A percentile compares a stretch with the other conserved stretches of the same genome.
phyloP scores from a whole-genome alignment of 306 rosid species.

The Quercus agrifolia region DNA sequence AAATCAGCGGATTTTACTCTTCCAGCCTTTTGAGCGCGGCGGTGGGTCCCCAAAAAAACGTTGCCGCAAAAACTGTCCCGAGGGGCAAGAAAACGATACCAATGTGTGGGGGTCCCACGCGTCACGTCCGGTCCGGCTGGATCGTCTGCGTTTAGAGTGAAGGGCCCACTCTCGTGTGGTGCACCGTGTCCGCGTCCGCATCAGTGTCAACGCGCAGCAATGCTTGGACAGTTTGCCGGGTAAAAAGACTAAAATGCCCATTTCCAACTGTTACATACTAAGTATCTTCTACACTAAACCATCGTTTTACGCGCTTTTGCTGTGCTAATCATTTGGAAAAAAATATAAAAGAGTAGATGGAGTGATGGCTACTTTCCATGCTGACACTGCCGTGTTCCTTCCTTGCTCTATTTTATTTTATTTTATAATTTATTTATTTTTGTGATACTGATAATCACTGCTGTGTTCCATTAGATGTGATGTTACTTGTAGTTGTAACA shows the following conservation, averaged over 20 bases:
- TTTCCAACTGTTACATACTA: neutral
- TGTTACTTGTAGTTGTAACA: no score
- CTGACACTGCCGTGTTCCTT: neutral
- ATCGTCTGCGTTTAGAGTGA: conserved; percentile 29
- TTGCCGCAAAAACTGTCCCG: conserved; percentile 18
- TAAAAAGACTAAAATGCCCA: neutral
- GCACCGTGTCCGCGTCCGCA: conserved; percentile 44
- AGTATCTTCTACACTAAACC: neutral
- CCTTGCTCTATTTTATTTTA: no score
- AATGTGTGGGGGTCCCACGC: conserved; percentile 39
- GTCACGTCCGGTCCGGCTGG: conserved; percentile 35
- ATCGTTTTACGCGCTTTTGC: conserved; percentile 10
- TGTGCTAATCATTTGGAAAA: neutral
- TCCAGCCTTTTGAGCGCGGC: neutral
- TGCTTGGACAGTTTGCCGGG: neutral
- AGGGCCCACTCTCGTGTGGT: conserved; percentile 30
- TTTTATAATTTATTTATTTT: no score
- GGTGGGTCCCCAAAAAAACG: neutral
- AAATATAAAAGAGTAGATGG: no score
- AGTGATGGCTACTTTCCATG: neutral
- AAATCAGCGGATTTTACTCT: neutral
- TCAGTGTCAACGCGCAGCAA: conserved; percentile 1
- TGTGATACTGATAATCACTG: no score
- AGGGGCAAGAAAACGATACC: conserved; percentile 28
- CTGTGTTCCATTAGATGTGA: no score